Conservation (phyloP, 805 yeast genomes). For the Candida schatavii region DNA sequence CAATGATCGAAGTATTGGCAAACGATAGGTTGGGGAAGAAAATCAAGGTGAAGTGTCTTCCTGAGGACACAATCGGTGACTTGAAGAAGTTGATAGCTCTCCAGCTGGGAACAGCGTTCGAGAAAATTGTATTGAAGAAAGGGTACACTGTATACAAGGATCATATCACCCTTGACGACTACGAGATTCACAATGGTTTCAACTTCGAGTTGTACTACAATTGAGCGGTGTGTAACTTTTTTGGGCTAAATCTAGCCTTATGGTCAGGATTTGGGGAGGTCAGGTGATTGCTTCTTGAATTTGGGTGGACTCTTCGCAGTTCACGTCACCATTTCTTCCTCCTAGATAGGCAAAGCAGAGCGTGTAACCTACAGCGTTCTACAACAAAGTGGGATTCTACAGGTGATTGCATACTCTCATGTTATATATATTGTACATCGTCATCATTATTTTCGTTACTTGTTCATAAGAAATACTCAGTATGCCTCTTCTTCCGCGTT, state of each 20-base stretch:
- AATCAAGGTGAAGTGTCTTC: conserved; percentile 82
- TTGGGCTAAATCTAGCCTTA: no score
- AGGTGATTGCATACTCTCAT: no score
- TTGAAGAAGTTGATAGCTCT: conserved; percentile 79
- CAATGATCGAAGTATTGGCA: conserved; percentile 42
- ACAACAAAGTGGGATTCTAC: no score
- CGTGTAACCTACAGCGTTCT: no score
- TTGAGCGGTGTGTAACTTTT: conserved; percentile 20
- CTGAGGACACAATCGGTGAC: conserved; percentile 84
- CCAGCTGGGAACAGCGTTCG: conserved; percentile 75
- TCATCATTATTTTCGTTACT: not conserved
- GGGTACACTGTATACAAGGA: conserved; percentile 84
- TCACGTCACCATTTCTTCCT: no score
- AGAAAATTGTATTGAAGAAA: conserved; percentile 70
- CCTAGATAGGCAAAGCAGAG: no score
- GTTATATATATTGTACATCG: no score
- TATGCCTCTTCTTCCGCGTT: conserved; percentile 35
- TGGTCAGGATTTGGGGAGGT: no score
- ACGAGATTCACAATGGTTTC: conserved; percentile 88
- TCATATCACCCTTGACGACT: conserved; percentile 89
- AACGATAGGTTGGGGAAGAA: conserved; percentile 76
- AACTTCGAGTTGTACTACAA: conserved; percentile 81
- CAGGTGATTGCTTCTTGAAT: no score
- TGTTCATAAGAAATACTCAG: conserved; percentile 53
- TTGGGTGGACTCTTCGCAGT: no score